Evolutionary conservation across 257 asterid genomes (phyloP).

Genomic region (Solanum lycopersicoides): DNA sequence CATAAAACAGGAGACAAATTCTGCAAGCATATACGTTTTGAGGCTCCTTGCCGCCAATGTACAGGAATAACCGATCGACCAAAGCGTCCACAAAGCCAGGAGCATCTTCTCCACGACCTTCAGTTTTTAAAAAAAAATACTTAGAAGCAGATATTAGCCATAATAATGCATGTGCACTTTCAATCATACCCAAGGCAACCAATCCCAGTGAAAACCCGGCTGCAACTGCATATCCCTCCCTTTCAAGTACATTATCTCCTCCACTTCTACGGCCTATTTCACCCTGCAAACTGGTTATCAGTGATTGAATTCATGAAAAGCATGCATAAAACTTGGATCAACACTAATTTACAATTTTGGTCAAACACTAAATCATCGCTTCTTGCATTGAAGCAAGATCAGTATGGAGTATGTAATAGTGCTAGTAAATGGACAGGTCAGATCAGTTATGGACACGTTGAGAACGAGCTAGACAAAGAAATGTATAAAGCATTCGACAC

Average conservation of each 20-base stretch:
- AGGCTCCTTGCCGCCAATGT: slow-evolving; percentile 67
- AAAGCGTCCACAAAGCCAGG: slow-evolving; percentile 67
- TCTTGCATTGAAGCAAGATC: not conserved
- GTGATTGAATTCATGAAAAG: not conserved
- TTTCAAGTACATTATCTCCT: slow-evolving; percentile 96
- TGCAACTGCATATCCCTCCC: slow-evolving; percentile 98
- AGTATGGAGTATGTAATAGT: not conserved
- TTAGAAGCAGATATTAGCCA: slow-evolving; percentile 5
- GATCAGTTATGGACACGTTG: not conserved
- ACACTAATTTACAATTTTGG: not conserved
- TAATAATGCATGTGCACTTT: not conserved
- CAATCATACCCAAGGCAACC: slow-evolving; percentile 75
- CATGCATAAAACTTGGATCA: not conserved
- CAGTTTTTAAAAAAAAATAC: not conserved
- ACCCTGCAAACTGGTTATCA: slow-evolving; percentile 37
- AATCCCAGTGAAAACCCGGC: slow-evolving; percentile 94
- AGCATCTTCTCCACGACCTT: slow-evolving; percentile 92
- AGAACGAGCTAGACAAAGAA: not conserved
- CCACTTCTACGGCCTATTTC: slow-evolving; percentile 99
- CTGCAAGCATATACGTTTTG: slow-evolving; percentile 36
- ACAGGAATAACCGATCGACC: slow-evolving; percentile 77
- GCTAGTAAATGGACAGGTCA: not conserved
- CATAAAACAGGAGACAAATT: slow-evolving; percentile 2
- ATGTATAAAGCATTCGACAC: not conserved
- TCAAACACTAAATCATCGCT: not conserved